Evolutionary conservation across 495 filamentous ascomycete species (phyloP), one percentile per base, ranked within the genome.

Genomic region (Podospora fimiseda): DNA sequence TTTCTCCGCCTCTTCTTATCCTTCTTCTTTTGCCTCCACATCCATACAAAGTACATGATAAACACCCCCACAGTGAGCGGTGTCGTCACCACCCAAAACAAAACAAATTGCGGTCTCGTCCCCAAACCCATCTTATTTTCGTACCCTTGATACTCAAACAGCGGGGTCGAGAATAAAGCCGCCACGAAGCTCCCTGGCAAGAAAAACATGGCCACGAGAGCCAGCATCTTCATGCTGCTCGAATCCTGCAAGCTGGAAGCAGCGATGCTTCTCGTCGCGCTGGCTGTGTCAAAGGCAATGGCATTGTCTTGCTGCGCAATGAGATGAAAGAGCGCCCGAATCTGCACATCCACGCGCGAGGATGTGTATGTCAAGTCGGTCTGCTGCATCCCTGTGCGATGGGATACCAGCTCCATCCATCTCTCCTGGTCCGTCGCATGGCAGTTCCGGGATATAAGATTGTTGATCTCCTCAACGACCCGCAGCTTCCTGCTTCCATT

Each of bases 131-230:
- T 56, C 14, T 21, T 14, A 1, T 42, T 33, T 22, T 16, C 20
- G 3, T 21, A 43, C 37, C 54, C 52, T 19, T 62, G 52, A 61
- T 63, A 66, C 13, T 51, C 44, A 21, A 68, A 67, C 14, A 70
- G 44, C 9, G 61, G 59, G 1, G 61, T 46, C 1, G 60, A 55
- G 21, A 70, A 65, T 2, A 71, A 40, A 5, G 69, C 67, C 9
- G 72, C 68, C 8, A 74, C 50, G 43, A 80, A 79, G 13, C 72
- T 80, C 0, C 74, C 76, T 0, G 77, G 77, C 2, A 81, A 54
- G 56, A 81, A 80, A 13, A 74, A 60, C 76, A 81, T 78, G 19
- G 78, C 76, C 22, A 81, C 57, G 2, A 72, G 64, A 8, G 79
- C 76, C 21, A 82, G 74, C 24, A 71, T 73, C 53, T 74, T 78